These are phyloP conservation scores for Wickerhamiella cacticola DNA, from an alignment of 805 yeast species.

Conservation along the genomic window DNA sequence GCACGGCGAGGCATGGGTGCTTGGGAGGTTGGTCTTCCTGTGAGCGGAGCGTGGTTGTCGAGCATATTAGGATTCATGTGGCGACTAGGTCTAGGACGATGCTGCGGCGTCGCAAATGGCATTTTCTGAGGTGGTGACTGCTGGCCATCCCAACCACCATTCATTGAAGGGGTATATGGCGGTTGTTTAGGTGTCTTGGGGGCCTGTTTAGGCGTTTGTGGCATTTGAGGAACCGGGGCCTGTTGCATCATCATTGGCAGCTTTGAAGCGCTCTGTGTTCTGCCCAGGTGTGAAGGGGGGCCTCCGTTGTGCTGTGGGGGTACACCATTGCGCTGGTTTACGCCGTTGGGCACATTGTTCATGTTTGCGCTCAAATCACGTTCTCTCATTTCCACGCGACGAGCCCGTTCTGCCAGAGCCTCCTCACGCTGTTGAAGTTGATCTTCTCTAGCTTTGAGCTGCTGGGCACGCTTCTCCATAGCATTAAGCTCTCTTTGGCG, in stretches of 20 bases:
- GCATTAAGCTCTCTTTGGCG: background rate
- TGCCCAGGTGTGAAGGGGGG: background rate
- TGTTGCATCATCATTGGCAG: background rate
- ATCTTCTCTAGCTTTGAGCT: constrained; percentile 15
- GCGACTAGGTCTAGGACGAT: constrained; percentile 4
- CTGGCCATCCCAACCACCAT: constrained; percentile 1
- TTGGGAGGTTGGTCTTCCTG: background rate
- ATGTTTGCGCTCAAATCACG: constrained; percentile 1
- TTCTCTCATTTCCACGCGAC: constrained; percentile 7
- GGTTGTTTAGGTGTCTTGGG: background rate
- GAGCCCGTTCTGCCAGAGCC: constrained; percentile 1
- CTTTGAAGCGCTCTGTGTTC: background rate
- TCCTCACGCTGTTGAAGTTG: constrained; percentile 15
- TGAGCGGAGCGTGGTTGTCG: background rate
- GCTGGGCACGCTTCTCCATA: constrained; percentile 13
- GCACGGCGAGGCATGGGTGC: background rate
- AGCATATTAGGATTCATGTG: background rate
- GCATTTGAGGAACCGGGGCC: background rate
- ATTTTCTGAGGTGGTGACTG: background rate
- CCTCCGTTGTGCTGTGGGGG: too few species aligned
- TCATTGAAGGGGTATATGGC: background rate
- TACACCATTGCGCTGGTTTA: background rate
- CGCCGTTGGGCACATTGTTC: too few species aligned
- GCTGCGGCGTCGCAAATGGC: background rate
- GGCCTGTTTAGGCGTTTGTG: background rate